Percentiles rank a stretch among this genome's conserved stretches.
Conservation (phyloP, 257 asterid species). For the Capsicum baccatum region DNA sequence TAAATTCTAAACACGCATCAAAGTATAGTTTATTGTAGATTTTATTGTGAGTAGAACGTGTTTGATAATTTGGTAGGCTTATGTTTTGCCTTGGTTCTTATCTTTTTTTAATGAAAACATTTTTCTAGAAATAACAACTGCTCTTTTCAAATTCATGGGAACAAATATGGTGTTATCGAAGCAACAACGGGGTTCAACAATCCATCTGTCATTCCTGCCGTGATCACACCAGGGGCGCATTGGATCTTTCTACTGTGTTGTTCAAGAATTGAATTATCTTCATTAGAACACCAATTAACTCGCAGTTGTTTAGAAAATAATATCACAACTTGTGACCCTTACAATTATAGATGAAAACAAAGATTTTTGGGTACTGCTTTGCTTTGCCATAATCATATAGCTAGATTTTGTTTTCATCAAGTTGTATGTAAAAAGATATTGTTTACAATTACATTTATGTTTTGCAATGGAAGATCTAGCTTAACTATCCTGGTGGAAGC, state of each 20-base stretch:
- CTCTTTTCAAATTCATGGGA: constrained; percentile 26
- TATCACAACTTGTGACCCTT: constrained; percentile 92
- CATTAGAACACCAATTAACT: constrained; percentile 79
- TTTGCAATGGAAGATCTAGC: constrained; percentile 63
- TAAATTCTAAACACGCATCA: no score
- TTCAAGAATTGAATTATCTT: constrained; percentile 94
- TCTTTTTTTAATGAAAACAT: not conserved
- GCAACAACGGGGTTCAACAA: constrained; percentile 66
- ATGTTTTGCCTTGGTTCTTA: no score
- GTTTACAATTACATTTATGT: not conserved
- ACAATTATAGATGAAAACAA: constrained; percentile 91
- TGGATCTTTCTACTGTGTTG: constrained; percentile 88
- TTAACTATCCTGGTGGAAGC: constrained; percentile 98
- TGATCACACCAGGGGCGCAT: constrained; percentile 88
- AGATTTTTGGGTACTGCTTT: constrained; percentile 75
- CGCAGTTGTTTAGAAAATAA: constrained; percentile 92
- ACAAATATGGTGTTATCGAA: constrained; percentile 71
- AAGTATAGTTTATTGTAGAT: no score
- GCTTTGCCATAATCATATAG: not conserved
- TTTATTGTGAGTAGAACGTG: no score
- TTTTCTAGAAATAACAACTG: not conserved
- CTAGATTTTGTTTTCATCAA: not conserved
- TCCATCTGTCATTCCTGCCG: constrained; percentile 96
- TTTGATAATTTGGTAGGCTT: no score
- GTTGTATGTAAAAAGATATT: not conserved